These are phyloP conservation scores for Trifolium subterraneum DNA, from an alignment of 306 rosid species.

Conservation along the genomic window DNA sequence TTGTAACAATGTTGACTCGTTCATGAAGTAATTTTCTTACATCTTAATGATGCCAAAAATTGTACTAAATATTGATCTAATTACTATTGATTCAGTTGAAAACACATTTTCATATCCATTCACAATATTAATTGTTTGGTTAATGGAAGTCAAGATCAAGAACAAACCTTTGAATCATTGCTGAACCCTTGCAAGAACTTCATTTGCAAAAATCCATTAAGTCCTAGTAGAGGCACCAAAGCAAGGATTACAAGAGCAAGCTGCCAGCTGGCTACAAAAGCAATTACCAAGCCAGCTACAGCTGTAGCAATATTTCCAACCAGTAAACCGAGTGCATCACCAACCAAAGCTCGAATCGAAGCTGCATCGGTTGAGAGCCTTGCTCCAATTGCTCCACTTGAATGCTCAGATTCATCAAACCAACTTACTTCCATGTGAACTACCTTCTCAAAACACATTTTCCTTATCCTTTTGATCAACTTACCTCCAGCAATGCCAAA, in stretches of 20 bases:
- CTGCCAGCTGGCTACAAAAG: constrained; percentile 63
- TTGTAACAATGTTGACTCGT: constrained; percentile 7
- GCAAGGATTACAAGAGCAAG: constrained; percentile 63
- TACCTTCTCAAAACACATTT: constrained; percentile 59
- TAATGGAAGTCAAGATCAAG: constrained; percentile 5
- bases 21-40: not conserved
- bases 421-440: constrained; percentile 71
- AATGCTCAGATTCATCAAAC: constrained; percentile 71
- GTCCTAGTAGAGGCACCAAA: constrained; percentile 53
- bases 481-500: constrained; percentile 63
- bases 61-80: constrained; percentile 8
- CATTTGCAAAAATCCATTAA: constrained; percentile 55
- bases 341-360: constrained; percentile 56
- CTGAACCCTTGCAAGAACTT: constrained; percentile 65
- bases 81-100: constrained; percentile 8
- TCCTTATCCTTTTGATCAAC: constrained; percentile 54
- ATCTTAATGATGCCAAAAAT: not conserved
- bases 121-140: not conserved
- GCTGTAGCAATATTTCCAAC: constrained; percentile 60
- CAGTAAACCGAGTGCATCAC: constrained; percentile 64
- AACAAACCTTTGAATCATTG: constrained; percentile 62
- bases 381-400: constrained; percentile 62
- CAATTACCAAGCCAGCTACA: constrained; percentile 54
- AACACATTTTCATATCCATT: constrained; percentile 15
- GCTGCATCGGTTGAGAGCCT: constrained; percentile 71